A percentile compares a stretch with the other conserved stretches of the same genome.
These are phyloP conservation scores for Passalora sequoiae DNA, from an alignment of 2,329 filamentous ascomycete species.

Conservation along the genomic window DNA sequence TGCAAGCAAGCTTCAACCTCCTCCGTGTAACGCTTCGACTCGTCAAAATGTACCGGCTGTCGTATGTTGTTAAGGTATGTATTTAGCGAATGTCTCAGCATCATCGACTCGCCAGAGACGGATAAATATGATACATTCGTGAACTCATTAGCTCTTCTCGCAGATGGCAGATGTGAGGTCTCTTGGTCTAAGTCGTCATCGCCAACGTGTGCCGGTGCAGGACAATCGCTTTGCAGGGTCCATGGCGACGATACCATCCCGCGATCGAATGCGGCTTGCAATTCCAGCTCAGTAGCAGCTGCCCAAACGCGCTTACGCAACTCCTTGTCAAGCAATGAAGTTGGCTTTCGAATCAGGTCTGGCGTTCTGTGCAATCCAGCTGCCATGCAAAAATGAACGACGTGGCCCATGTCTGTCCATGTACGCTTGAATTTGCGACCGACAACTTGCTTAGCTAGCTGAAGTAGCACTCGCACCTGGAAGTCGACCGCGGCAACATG, in stretches of 20 bases:
- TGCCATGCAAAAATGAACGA: conserved; percentile 50
- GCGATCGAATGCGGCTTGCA: conserved; percentile 52
- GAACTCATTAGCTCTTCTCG: conserved; percentile 21
- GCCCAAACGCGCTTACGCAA: conserved; percentile 54
- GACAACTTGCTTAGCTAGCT: conserved; percentile 48
- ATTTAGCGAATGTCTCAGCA: conserved; percentile 26
- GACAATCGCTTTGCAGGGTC: conserved; percentile 46
- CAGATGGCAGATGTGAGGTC: conserved; percentile 20
- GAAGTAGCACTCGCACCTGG: conserved; percentile 48
- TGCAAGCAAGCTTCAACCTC: conserved; percentile 29
- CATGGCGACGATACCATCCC: conserved; percentile 47
- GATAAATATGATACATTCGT: conserved; percentile 29
- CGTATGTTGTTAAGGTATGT: conserved; percentile 32
- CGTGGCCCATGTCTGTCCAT: conserved; percentile 48
- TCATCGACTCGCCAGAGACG: conserved; percentile 21
- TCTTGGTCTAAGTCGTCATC: conserved; percentile 43
- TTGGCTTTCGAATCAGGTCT: conserved; percentile 33
- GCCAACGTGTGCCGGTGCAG: conserved; percentile 47
- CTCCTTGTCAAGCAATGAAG: conserved; percentile 45
- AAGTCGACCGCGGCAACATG: conserved; percentile 48
- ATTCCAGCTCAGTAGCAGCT: conserved; percentile 53
- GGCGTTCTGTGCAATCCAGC: conserved; percentile 51
- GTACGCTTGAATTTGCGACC: conserved; percentile 51
- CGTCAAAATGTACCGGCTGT: conserved; percentile 28
- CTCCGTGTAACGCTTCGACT: conserved; percentile 31